Percentiles rank a stretch among this genome's conserved stretches.
These are phyloP conservation scores for Sordariomycetes sp. DNA, from an alignment of 2,329 filamentous ascomycete genomes.

Conservation along the genomic window DNA sequence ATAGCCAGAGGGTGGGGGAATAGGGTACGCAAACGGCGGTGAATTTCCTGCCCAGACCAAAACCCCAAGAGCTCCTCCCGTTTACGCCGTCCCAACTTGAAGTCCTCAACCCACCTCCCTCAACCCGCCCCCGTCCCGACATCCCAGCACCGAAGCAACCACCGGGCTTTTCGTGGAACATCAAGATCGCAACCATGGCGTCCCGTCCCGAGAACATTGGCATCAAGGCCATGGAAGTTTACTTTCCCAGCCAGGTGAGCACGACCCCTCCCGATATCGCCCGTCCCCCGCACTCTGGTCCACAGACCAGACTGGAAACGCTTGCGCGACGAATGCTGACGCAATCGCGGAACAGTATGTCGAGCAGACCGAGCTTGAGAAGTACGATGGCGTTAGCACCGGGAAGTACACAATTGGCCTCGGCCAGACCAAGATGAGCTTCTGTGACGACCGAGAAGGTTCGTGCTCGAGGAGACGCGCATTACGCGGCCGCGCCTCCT, in stretches of 20 bases:
- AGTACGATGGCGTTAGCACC: conserved; percentile 69
- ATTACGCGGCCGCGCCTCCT: not conserved
- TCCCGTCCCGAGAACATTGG: conserved; percentile 74
- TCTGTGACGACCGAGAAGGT: conserved; percentile 85
- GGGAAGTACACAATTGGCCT: conserved; percentile 89
- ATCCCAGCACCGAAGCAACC: not conserved
- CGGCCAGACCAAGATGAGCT: conserved; percentile 84
- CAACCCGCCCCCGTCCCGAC: not conserved
- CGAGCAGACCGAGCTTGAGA: conserved; percentile 70
- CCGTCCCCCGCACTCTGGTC: not conserved
- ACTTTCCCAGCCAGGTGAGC: conserved; percentile 73
- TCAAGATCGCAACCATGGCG: conserved; percentile 41
- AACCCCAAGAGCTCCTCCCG: not conserved
- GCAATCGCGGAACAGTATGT: conserved; percentile 48
- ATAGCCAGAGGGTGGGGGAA: not conserved
- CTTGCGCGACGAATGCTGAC: not conserved
- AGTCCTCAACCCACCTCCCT: conserved; percentile 1
- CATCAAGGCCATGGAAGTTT: conserved; percentile 88
- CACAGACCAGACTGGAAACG: not conserved
- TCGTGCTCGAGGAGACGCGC: conserved; percentile 15
- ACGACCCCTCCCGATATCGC: conserved; percentile 5
- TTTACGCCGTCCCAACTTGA: not conserved
- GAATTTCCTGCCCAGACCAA: conserved; percentile 2
- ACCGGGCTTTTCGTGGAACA: not conserved
- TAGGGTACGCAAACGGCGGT: conserved; percentile 2